Evolutionary conservation across 2,329 filamentous ascomycete species (phyloP).

Genomic region (Diplocarpon rosae): DNA sequence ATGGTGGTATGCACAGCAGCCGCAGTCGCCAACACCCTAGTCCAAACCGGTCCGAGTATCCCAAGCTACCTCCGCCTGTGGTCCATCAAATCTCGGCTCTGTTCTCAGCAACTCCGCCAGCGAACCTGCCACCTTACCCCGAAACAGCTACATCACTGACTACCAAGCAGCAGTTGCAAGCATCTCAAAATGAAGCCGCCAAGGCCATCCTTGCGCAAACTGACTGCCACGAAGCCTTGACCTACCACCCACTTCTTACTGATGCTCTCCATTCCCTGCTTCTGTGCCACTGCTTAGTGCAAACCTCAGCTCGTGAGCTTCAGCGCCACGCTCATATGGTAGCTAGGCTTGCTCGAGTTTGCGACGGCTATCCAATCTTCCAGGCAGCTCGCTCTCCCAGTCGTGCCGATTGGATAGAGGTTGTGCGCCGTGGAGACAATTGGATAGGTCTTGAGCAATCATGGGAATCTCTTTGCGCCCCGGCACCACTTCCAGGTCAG

Average conservation of each 20-base stretch:
- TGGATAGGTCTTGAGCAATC: conserved; percentile 54
- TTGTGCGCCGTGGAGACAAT: conserved; percentile 55
- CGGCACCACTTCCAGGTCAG: conserved; percentile 40
- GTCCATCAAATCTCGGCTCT: conserved; percentile 47
- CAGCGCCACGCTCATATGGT: conserved; percentile 74
- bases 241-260: conserved; percentile 69
- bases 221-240: conserved; percentile 52
- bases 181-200: conserved; percentile 22
- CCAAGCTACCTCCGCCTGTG: conserved; percentile 37
- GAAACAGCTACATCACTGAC: conserved; percentile 29
- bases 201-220: conserved; percentile 30
- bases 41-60: conserved; percentile 27
- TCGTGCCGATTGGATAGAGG: conserved; percentile 70
- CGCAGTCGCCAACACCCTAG: conserved; percentile 26
- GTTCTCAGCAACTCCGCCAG: conserved; percentile 57
- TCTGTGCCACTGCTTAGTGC: conserved; percentile 66
- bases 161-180: conserved; percentile 25
- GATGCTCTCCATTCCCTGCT: conserved; percentile 71
- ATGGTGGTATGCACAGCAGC: conserved; percentile 25
- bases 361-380: conserved; percentile 73
- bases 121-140: conserved; percentile 59
- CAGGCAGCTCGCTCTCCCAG: conserved; percentile 60
- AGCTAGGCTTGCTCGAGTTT: conserved; percentile 60
- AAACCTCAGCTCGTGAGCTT: conserved; percentile 68
- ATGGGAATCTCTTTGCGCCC: conserved; percentile 63